phyloP scores from a whole-genome alignment of 1,139 yeast genomes.

The Saccharomycopsis hybrid region DNA sequence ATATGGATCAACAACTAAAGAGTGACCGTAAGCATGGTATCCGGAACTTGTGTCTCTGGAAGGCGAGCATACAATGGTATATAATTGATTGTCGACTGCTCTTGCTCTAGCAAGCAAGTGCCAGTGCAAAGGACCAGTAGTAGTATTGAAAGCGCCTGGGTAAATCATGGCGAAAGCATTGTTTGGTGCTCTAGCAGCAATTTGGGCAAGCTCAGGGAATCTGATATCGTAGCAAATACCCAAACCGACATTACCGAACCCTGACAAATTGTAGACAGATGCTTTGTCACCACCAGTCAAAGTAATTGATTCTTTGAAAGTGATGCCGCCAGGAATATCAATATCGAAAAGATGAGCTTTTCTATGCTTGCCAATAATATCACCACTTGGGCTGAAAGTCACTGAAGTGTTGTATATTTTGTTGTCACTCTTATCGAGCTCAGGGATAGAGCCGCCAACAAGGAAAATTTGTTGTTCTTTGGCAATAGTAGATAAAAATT shows the following conservation, averaged over 20 bases:
- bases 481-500: constrained; percentile 58
- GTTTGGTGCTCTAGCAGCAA: constrained; percentile 64
- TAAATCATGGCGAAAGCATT: constrained; percentile 80
- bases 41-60: constrained; percentile 68
- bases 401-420: constrained; percentile 77
- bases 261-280: constrained; percentile 64
- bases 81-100: constrained; percentile 85
- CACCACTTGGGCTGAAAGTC: constrained; percentile 65
- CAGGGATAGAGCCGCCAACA: constrained; percentile 92
- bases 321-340: constrained; percentile 82
- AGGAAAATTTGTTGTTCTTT: constrained; percentile 51
- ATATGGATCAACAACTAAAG: constrained; percentile 77
- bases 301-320: constrained; percentile 75
- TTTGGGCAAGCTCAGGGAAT: constrained; percentile 83
- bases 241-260: constrained; percentile 72
- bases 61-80: constrained; percentile 78
- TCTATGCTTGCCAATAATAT: constrained; percentile 76
- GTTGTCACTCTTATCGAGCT: constrained; percentile 46
- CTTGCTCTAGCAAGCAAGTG: constrained; percentile 76
- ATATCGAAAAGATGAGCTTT: constrained; percentile 88
- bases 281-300: constrained; percentile 75
- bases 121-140: constrained; percentile 96
- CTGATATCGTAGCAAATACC: constrained; percentile 92
- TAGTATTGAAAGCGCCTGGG: constrained; percentile 94
- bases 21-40: constrained; percentile 92